Base-by-base conservation (phyloP, 2,329 filamentous ascomycete species). In the Xylariales sp. region DNA sequence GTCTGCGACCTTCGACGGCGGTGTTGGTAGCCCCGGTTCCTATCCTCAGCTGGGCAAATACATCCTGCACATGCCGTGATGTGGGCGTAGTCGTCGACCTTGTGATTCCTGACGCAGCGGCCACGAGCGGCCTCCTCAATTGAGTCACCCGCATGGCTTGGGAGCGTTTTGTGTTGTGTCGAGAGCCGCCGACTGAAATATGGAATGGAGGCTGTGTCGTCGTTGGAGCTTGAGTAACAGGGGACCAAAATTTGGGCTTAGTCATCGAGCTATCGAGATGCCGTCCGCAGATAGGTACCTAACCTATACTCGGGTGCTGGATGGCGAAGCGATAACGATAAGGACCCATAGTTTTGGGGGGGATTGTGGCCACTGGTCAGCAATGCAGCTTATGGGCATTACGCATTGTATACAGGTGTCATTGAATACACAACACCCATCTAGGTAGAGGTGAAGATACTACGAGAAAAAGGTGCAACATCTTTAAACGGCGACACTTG, bases 1-100 rank as follows among this genome's bases (percentile, higher is more conserved):
- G 81, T 77, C 87, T 82, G 71, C 83, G 81, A 72, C 86, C 86
- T 71, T 84, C 80, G 9, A 84, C 83, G 61, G 80, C 77, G 58
- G 78, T 77, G 77, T 82, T 82, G 50, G 63, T 64, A 10, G 68
- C 66, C 41, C 69, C 69, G 28, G 39, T 56, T 23, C 76, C 75
- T 73, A 79, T 75, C 69, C 74, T 74, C 61, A 78, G 46, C 64
- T 72, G 73, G 5, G 70, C 73, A 18, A 79, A 73, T 68, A 78
- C 75, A 45, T 78, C 75, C 70, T 76, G 74, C 59, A 81, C 67
- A 61, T 78, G 78, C 70, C 79, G 75, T 75, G 78, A 73, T 70
- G 78, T 76, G 18, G 72, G 62, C 12, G 68, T 57, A 7, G 59
- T 50, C 39, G 75, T 59, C 54, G 75, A 67, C 61, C 72, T 71